Conservation (phyloP, 2,329 filamentous ascomycete genomes). For the Mollisia scopiformis region DNA sequence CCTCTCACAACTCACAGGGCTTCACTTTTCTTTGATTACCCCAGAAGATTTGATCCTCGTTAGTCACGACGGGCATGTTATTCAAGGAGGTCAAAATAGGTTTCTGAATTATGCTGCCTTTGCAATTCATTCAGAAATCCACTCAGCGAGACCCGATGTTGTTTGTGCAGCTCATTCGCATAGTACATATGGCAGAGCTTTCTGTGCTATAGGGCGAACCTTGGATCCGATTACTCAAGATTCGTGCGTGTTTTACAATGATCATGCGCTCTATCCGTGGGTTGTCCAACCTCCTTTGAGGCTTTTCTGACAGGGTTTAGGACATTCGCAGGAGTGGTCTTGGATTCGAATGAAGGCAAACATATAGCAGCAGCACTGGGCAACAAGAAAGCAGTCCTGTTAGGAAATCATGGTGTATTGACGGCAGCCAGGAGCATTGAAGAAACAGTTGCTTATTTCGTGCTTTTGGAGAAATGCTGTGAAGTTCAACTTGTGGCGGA, state of each 20-base stretch:
- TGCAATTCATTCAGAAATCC: conserved; percentile 59
- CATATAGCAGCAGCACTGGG: conserved; percentile 50
- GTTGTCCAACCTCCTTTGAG: neutral
- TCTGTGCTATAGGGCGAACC: conserved; percentile 60
- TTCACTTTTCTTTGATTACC: conserved; percentile 36
- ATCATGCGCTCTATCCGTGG: conserved; percentile 42
- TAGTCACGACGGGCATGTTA: conserved; percentile 58
- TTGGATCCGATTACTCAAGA: conserved; percentile 62
- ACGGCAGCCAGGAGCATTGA: conserved; percentile 52
- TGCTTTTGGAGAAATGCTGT: conserved; percentile 50
- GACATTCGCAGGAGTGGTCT: conserved; percentile 52
- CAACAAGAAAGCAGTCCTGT: conserved; percentile 49
- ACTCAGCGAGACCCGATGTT: conserved; percentile 58
- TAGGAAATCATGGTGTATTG: conserved; percentile 55
- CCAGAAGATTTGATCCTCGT: conserved; percentile 67
- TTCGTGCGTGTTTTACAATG: conserved; percentile 51
- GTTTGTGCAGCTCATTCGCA: conserved; percentile 59
- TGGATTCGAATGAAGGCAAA: conserved; percentile 52
- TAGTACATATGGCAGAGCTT: conserved; percentile 58
- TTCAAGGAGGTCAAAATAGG: conserved; percentile 56
- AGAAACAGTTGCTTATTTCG: conserved; percentile 53
- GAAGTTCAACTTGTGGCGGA: conserved; percentile 53
- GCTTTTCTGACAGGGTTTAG: conserved; percentile 14
- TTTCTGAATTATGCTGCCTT: conserved; percentile 45
- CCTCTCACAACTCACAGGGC: conserved; percentile 36